Conservation (phyloP, 305 asterid species). For the Solanum hybrid region DNA sequence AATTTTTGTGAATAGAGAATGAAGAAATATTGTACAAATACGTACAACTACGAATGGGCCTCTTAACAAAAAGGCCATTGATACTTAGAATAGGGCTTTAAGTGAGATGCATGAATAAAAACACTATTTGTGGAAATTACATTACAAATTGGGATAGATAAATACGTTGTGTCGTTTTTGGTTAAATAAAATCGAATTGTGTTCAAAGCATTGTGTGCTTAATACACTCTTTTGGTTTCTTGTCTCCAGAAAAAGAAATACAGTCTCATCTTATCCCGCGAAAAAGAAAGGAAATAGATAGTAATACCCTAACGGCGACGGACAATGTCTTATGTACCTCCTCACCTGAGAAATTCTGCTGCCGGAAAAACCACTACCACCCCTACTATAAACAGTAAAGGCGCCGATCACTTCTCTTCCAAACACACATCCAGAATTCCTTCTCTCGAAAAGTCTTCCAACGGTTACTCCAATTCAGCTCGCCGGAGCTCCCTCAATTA, state of each 20-base stretch:
- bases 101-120: not conserved
- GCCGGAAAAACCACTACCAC: slow-evolving; percentile 25
- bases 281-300: slow-evolving; percentile 4
- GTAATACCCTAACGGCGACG: not conserved
- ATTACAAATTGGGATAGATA: not conserved
- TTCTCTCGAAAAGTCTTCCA: slow-evolving; percentile 13
- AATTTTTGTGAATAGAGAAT: not conserved
- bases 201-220: not conserved
- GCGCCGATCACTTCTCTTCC: slow-evolving; percentile 29
- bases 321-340: slow-evolving; percentile 85
- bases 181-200: not conserved
- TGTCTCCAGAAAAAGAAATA: not conserved
- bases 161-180: not conserved
- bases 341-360: slow-evolving; percentile 67
- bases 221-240: not conserved
- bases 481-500: slow-evolving; percentile 40
- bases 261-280: slow-evolving; percentile 28
- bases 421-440: slow-evolving; percentile 20
- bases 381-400: slow-evolving; percentile 19
- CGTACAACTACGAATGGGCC: not conserved
- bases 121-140: not conserved
- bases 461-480: slow-evolving; percentile 26
- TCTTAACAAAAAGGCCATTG: not conserved
- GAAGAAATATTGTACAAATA: not conserved
- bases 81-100: not conserved